These are phyloP conservation scores for Candida arabinofermentans DNA, from an alignment of 805 yeast species.

Conservation along the genomic window DNA sequence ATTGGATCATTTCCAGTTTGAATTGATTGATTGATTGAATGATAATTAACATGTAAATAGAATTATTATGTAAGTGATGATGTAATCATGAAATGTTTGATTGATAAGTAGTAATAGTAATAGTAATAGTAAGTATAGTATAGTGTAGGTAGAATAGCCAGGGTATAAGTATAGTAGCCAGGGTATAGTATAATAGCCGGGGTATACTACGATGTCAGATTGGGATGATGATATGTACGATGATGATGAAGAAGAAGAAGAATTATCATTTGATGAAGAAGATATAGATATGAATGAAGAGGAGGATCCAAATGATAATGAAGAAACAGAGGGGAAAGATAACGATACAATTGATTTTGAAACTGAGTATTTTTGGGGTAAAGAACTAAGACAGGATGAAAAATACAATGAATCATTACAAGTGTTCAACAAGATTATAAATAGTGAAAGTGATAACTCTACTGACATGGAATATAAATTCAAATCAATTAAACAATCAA, in stretches of 20 bases:
- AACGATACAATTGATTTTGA: conserved; percentile 17
- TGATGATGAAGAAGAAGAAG: conserved; percentile 5
- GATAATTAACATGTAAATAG: too few species aligned
- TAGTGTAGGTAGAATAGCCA: too few species aligned
- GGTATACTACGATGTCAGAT: neutral
- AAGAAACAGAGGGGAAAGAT: too few species aligned
- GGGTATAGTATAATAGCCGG: too few species aligned
- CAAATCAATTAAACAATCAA: conserved; percentile 31
- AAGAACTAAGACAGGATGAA: conserved; percentile 31
- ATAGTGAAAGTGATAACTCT: neutral
- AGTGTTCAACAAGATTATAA: conserved; percentile 20
- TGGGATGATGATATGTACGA: neutral
- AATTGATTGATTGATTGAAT: too few species aligned
- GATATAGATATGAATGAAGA: neutral
- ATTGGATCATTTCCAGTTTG: too few species aligned
- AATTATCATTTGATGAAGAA: conserved; percentile 18
- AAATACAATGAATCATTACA: conserved; percentile 22
- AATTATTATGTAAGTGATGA: too few species aligned
- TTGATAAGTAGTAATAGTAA: too few species aligned
- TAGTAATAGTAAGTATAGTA: too few species aligned
- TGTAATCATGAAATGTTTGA: too few species aligned
- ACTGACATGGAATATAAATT: conserved; percentile 22
- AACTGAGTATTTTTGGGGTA: conserved; percentile 29
- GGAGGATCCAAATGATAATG: neutral
- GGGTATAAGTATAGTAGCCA: too few species aligned